Percentiles rank a stretch among this genome's conserved stretches.
Conservation (phyloP, 192 early-diverging fungal species). For the Gryganskiella cystojenkinii region DNA sequence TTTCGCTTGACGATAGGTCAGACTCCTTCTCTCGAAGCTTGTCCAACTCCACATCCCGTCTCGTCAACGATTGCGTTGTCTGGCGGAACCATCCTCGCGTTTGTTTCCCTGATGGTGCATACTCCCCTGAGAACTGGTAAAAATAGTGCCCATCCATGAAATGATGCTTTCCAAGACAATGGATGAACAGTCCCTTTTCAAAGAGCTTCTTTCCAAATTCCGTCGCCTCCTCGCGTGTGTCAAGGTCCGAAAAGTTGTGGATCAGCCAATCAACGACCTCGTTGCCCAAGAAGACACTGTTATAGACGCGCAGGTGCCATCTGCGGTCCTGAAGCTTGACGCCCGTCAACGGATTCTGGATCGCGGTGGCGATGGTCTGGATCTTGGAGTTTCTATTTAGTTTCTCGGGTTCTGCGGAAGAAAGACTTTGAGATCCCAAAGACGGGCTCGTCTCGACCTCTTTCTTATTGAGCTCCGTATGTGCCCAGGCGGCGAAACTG, state of each 20-base stretch:
- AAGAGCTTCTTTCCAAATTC: slow-evolving; percentile 82
- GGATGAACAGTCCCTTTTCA: slow-evolving; percentile 76
- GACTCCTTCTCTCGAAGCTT: slow-evolving; percentile 27
- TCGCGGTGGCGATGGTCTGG: slow-evolving; percentile 68
- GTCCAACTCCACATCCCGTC: slow-evolving; percentile 30
- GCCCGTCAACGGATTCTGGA: slow-evolving; percentile 77
- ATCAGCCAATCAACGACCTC: slow-evolving; percentile 93
- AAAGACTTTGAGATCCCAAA: background rate
- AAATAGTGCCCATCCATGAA: slow-evolving; percentile 94
- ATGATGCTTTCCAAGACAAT: slow-evolving; percentile 66
- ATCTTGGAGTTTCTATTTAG: slow-evolving; percentile 53
- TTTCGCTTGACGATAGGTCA: slow-evolving; percentile 6
- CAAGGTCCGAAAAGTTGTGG: slow-evolving; percentile 77
- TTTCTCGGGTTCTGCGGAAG: slow-evolving; percentile 14
- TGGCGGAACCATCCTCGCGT: slow-evolving; percentile 62
- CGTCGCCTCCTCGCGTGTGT: slow-evolving; percentile 80
- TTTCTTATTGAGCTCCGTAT: slow-evolving; percentile 32
- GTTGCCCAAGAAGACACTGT: slow-evolving; percentile 78
- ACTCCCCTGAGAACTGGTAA: slow-evolving; percentile 76
- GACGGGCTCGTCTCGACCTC: slow-evolving; percentile 16
- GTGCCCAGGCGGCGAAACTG: slow-evolving; percentile 43
- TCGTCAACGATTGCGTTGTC: slow-evolving; percentile 32
- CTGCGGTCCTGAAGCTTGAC: slow-evolving; percentile 77
- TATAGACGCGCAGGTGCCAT: slow-evolving; percentile 88
- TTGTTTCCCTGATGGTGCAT: slow-evolving; percentile 53